Conservation (phyloP, 352 stramenopile species). For the Pythium aquatile region DNA sequence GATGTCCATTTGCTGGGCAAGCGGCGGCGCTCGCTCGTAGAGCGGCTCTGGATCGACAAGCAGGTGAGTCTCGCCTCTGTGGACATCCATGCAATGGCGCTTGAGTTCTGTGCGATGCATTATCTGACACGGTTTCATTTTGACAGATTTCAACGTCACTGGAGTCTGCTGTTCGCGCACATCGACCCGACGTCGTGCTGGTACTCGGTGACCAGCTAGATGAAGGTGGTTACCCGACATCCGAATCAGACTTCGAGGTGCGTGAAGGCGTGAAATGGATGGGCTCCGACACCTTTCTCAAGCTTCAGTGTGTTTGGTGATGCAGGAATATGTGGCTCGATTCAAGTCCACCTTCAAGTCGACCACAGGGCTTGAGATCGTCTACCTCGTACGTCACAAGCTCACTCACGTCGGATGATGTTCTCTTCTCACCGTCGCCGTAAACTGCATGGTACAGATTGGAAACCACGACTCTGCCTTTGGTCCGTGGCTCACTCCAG, state of each 20-base stretch:
- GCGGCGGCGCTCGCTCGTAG: slow-evolving; percentile 46
- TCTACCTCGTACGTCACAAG: slow-evolving; percentile 45
- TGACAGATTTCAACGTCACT: slow-evolving; percentile 37
- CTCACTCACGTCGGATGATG: background rate
- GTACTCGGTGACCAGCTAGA: slow-evolving; percentile 76
- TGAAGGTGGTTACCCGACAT: slow-evolving; percentile 57
- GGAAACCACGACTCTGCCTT: slow-evolving; percentile 82
- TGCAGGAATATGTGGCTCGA: slow-evolving; percentile 46
- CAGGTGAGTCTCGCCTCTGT: slow-evolving; percentile 30
- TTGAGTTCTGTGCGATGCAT: background rate
- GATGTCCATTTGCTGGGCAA: slow-evolving; percentile 79
- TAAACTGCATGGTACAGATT: slow-evolving; percentile 28
- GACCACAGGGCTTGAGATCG: slow-evolving; percentile 39
- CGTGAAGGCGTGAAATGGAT: background rate
- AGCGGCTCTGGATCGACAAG: slow-evolving; percentile 75
- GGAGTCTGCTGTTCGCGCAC: slow-evolving; percentile 42
- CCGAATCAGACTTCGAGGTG: slow-evolving; percentile 50
- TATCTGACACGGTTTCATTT: background rate
- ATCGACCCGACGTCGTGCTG: slow-evolving; percentile 55
- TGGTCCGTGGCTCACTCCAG: slow-evolving; percentile 39
- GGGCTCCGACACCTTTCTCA: background rate
- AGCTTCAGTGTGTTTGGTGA: background rate
- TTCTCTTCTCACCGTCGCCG: background rate
- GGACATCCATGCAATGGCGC: background rate
- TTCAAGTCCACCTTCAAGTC: slow-evolving; percentile 47